Conservation (phyloP, 75 land plant species). For the Azolla pinnata region DNA sequence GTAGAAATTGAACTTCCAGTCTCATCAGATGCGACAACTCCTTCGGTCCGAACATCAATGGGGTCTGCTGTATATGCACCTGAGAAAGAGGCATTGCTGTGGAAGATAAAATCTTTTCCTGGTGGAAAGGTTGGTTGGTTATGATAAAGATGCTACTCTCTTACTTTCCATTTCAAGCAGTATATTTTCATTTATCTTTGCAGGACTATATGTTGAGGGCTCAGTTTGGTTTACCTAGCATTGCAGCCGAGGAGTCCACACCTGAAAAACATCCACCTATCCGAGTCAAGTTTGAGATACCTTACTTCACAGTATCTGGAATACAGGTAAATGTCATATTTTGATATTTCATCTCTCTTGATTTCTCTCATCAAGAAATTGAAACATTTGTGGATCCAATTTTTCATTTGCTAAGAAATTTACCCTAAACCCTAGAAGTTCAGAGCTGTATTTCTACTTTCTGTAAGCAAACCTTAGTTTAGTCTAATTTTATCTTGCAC, state of each 20-base stretch:
- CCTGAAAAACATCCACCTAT: conserved; percentile 90
- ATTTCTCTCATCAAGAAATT: neutral
- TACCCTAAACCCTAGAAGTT: too few species aligned
- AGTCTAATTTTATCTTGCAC: too few species aligned
- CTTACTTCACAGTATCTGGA: conserved; percentile 94
- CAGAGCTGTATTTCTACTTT: too few species aligned
- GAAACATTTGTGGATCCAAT: neutral
- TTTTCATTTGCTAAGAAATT: neutral
- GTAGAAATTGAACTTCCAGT: conserved; percentile 91
- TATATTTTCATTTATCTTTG: conserved; percentile 1
- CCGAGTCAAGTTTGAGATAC: conserved; percentile 91
- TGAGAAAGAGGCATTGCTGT: conserved; percentile 73
- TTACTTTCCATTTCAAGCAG: conserved; percentile 8
- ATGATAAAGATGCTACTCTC: neutral
- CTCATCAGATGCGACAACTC: conserved; percentile 83
- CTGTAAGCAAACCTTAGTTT: too few species aligned
- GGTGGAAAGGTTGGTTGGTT: conserved; percentile 67
- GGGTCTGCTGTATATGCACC: conserved; percentile 93
- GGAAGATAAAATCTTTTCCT: conserved; percentile 97
- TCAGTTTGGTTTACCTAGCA: conserved; percentile 78
- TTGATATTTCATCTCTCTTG: neutral
- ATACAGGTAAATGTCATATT: conserved; percentile 55
- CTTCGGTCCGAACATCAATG: conserved; percentile 81
- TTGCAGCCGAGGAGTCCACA: conserved; percentile 61
- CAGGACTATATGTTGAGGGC: conserved; percentile 95